Base-by-base conservation (phyloP, 2,329 filamentous ascomycete species). In the Chrysosphaeria jannelii region DNA sequence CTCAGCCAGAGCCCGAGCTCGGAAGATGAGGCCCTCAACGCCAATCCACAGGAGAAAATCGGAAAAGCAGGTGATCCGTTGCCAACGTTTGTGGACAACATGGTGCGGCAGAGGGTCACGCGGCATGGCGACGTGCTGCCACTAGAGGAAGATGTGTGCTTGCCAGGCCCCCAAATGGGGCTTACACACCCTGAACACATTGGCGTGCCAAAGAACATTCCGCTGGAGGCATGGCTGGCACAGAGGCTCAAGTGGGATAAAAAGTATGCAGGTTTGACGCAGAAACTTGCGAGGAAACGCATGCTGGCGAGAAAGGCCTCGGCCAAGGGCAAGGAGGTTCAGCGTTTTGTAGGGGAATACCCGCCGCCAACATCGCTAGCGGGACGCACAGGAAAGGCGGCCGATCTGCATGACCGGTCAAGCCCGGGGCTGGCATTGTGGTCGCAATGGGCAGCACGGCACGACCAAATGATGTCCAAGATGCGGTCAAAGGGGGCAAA, bases 51-150 rank as follows among this genome's bases (percentile, higher is more conserved):
- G 5, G 20, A 10, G 10, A 17, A 19, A 19, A 21, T 91, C 6
- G 79, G 81, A n/a, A 75, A 60, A 38, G 78, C 79, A 3, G 79
- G 79, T 1, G 78, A 89, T 35, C 59, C 74, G 4, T 46, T 91
- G 1, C 81, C 78, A 0, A 46, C 55, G 0, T 93, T 91, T 42
- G 55, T 61, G 24, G 53, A 69, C 28, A 67, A 88, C 40, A 91
- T 93, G 79, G 79, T 97, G 29, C 68, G 85, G 6, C 78, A 97
- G 40, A 55, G 70, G 14, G 66, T 93, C 11, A 71, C 74, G 29
- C 54, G 70, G 2, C 63, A 81, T 36, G 85, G 85, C 5, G 52
- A 56, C 8, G 65, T 79, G 12, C 63, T 66, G 28, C 55, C 62
- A 1, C 51, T 97, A 5, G 53, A 60, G 0, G 51, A 63, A 0